Evolutionary conservation across 1,284 basidiomycete genomes (phyloP).

Genomic region (Ceratobasidium theobromae): DNA sequence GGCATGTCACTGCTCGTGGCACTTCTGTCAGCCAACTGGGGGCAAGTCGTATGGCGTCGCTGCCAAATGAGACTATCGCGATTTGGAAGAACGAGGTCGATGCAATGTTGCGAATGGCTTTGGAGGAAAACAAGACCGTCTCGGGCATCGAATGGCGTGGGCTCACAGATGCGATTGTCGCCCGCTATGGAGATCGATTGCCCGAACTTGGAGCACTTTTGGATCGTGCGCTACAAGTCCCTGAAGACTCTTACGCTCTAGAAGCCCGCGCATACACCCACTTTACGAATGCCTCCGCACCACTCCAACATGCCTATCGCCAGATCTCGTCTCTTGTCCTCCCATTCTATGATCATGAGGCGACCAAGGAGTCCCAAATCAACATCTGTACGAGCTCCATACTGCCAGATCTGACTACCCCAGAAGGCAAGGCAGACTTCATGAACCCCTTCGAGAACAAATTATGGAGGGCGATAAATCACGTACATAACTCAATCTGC

Average conservation of each 20-base stretch:
- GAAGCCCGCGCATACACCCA: neutral
- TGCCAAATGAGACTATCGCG: neutral
- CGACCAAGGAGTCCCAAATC: neutral
- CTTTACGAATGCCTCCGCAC: neutral
- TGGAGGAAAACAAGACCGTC: neutral
- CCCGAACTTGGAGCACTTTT: constrained; percentile 14
- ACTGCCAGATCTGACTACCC: neutral
- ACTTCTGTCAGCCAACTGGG: neutral
- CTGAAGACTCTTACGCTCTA: neutral
- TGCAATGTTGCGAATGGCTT: neutral
- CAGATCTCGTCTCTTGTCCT: constrained; percentile 1
- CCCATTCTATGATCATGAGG: constrained; percentile 6
- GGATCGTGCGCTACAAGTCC: neutral
- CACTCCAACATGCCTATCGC: constrained; percentile 8
- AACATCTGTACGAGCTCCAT: neutral
- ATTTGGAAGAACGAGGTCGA: constrained; percentile 12
- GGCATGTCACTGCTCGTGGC: constrained; percentile 24
- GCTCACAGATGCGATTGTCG: constrained; percentile 27
- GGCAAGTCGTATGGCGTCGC: neutral
- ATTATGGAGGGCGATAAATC: constrained; percentile 5
- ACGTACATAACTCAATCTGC: constrained; percentile 17
- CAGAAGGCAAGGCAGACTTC: neutral
- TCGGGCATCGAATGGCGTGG: constrained; percentile 28
- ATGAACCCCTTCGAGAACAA: neutral
- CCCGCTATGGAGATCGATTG: constrained; percentile 27